A percentile compares a stretch with the other conserved stretches of the same genome.
Evolutionary conservation across 805 yeast genomes (phyloP).

Genomic region (Cyberlindnera amylophila): DNA sequence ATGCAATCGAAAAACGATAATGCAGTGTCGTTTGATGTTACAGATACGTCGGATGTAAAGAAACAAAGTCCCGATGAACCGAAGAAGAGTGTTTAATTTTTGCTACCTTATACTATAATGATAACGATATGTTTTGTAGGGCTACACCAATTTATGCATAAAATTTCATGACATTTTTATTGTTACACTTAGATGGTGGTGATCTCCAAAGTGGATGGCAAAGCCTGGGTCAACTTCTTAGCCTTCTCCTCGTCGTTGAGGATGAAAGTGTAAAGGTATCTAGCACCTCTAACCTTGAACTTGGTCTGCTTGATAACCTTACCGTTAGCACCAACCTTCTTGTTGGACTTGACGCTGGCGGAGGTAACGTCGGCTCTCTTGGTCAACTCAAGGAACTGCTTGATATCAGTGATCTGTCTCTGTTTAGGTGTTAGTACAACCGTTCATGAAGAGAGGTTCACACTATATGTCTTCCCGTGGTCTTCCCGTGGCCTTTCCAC

Average conservation of each 20-base stretch:
- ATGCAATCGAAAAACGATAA: slow-evolving; percentile 12
- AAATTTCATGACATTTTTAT: slow-evolving; percentile 5
- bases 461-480: not conserved
- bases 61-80: too few relatives aligned
- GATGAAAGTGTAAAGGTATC: slow-evolving; percentile 89
- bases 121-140: too few relatives aligned
- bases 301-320: slow-evolving; percentile 90
- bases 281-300: slow-evolving; percentile 98
- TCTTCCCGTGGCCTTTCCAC: not conserved
- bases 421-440: slow-evolving; percentile 16
- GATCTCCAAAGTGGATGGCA: slow-evolving; percentile 89
- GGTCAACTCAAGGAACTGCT: slow-evolving; percentile 94
- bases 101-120: too few relatives aligned
- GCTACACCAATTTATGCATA: not conserved
- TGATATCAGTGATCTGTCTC: slow-evolving; percentile 90
- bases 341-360: slow-evolving; percentile 93
- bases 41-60: not conserved
- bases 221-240: slow-evolving; percentile 93
- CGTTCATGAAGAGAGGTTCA: slow-evolving; percentile 5
- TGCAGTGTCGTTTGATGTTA: not conserved
- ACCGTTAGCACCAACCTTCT: slow-evolving; percentile 75
- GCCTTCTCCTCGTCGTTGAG: slow-evolving; percentile 96
- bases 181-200: slow-evolving; percentile 37
- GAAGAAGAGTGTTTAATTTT: too few relatives aligned
- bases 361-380: slow-evolving; percentile 92